Base-by-base conservation (phyloP, 2,329 filamentous ascomycete species). In the Ceratocystis eucalypticola region DNA sequence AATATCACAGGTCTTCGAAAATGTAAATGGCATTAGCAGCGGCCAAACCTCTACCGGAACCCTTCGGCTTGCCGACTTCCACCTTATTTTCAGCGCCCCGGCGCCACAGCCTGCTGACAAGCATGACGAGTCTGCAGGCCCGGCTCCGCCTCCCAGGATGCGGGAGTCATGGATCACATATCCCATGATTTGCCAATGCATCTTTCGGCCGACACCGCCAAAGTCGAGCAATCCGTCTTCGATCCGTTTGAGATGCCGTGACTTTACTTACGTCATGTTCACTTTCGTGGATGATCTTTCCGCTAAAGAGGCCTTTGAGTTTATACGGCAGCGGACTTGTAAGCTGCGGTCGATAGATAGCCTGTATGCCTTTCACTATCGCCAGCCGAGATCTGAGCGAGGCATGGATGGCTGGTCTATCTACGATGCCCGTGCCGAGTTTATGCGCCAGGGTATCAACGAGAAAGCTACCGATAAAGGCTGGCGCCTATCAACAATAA, bases 261-360 rank as follows among this genome's bases (percentile, higher is more conserved):
- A 99, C 78, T 97, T 99, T 74, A 93, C 85, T 62, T 96, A 92
- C 75, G 86, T 96, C 69, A 92, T 89, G 69, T 92, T 99, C 77
- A 91, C 92, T 76, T 96, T 99, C 74, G 73, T 78, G 22, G 84
- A 88, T 66, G 88, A 92, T 72, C 81, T 81, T 65, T 80, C 85
- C 70, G 93, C 91, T 7, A 85, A 88, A 67, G 89, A 96, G 70
- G 88, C 89, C 0, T 99, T 91, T 74, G 92, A 96, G 67, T 91
- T 86, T 69, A 89, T 99, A 70, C 89, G 88, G 69, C 77, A 80
- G 55, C 84, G 89, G 72, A 93, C 91, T 0, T 96, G 90, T 77
- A 91, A 85, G 72, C 77, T 96, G 7, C 88, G 89, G 5, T 84
- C 85, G 33, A 84, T 97, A 63, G 91, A 96, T 70, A 94, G 90